Base-by-base conservation (phyloP, 306 rosid species). In the Morella rubra region DNA sequence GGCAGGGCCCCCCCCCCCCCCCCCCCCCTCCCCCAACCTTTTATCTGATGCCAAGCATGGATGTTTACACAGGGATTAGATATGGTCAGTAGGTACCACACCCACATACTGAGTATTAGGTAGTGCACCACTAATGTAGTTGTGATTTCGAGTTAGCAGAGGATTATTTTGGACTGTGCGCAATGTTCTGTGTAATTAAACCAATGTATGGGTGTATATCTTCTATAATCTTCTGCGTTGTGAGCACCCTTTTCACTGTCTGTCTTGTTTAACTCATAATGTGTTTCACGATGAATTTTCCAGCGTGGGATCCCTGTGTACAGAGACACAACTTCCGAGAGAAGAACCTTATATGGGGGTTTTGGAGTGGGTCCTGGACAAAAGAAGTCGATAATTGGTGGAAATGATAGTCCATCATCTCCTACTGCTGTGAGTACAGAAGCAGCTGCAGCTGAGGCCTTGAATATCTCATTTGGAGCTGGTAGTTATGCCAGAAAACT, bases 301-400 rank as follows among this genome's bases (percentile, higher is more conserved):
- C 93, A 94, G 97, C 67, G 54, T 76, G 79, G 67, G 70, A 86
- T 71, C 81, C 65, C 66, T 72, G 82, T 37, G 62, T 94, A 87
- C 69, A 90, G 93, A 83, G 98, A 94, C 71, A 86, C 96, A 44
- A 97, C 96, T 24, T 91, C 96, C 0, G 98, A 92, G 82, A 94
- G 98, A 82, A 88, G 98, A 84, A 83, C 56, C 71, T 85, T 90
- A 90, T 93, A 92, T 64, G 97, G 97, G 51, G 88, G 89, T 75
- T 94, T 85, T 10, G 90, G 95, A 24, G 88, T 87, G 79, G 93
- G 91, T 78, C 97, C 96, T 7, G 98, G 98, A 78, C 97, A 94
- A 80, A 91, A 91, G 86, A 87, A 80, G 79, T 44, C 79, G 1
- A 54, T 14, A 1, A 52, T 19, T 3, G 64, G 73, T 52, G 75